Evolutionary conservation across 805 yeast species (phyloP).

Genomic region (Candida golubevii): DNA sequence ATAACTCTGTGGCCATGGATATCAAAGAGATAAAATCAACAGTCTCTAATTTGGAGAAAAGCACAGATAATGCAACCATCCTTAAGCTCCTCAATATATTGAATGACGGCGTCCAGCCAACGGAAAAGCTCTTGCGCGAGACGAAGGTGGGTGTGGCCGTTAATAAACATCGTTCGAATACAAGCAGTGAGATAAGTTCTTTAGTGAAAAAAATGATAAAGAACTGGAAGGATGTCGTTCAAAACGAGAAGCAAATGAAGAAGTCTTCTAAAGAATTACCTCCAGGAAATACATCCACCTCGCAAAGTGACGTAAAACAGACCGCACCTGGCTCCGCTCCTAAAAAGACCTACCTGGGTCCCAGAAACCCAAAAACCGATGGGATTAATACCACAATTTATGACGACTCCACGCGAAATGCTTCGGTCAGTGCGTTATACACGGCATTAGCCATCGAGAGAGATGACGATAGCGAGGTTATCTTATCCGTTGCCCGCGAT

Average conservation of each 20-base stretch:
- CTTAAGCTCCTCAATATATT: slow-evolving; percentile 62
- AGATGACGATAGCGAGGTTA: slow-evolving; percentile 48
- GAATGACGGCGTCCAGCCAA: slow-evolving; percentile 71
- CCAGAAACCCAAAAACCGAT: slow-evolving; percentile 79
- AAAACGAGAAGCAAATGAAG: slow-evolving; percentile 51
- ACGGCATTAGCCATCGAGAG: slow-evolving; percentile 87
- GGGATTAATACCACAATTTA: slow-evolving; percentile 69
- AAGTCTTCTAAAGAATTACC: slow-evolving; percentile 15
- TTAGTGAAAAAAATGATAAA: slow-evolving; percentile 80
- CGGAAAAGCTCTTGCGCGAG: slow-evolving; percentile 81
- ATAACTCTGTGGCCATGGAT: slow-evolving; percentile 44
- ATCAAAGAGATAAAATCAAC: slow-evolving; percentile 67
- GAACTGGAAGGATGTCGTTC: slow-evolving; percentile 87
- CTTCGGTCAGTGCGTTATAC: slow-evolving; percentile 77
- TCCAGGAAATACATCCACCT: slow-evolving; percentile 2
- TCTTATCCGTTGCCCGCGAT: slow-evolving; percentile 59
- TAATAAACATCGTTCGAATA: slow-evolving; percentile 72
- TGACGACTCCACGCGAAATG: slow-evolving; percentile 76
- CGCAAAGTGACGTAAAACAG: slow-evolving; percentile 3
- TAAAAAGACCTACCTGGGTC: slow-evolving; percentile 42
- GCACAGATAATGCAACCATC: slow-evolving; percentile 57
- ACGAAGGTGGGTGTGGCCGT: slow-evolving; percentile 98
- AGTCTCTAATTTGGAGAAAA: slow-evolving; percentile 70
- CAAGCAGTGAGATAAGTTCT: slow-evolving; percentile 61
- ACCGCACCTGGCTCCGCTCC: slow-evolving; percentile 22